These are phyloP conservation scores for Tulasnella sp. DNA, from an alignment of 768 basidiomycete genomes.

Conservation along the genomic window DNA sequence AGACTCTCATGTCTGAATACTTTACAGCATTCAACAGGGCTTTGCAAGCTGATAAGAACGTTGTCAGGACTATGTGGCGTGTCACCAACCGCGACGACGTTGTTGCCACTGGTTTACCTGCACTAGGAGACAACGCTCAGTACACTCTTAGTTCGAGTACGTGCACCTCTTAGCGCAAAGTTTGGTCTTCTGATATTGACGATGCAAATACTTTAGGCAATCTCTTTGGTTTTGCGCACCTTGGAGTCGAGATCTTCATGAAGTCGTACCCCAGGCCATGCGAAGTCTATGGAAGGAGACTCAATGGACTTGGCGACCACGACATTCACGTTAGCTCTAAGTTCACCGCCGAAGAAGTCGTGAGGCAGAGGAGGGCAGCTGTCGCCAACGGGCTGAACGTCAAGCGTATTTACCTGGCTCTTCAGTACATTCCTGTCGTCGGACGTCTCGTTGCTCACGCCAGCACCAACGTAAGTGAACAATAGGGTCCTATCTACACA, in stretches of 20 bases:
- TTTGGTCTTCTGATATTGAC: too few relatives aligned
- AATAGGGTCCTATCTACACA: background rate
- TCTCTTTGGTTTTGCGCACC: slow-evolving; percentile 16
- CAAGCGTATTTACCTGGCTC: background rate
- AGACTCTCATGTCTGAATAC: background rate
- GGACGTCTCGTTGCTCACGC: slow-evolving; percentile 11
- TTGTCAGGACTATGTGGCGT: slow-evolving; percentile 17
- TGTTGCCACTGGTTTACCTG: slow-evolving; percentile 20
- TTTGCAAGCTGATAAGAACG: background rate
- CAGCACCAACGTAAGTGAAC: slow-evolving; percentile 7
- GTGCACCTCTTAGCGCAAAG: too few relatives aligned
- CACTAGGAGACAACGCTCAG: too few relatives aligned
- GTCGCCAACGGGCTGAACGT: background rate
- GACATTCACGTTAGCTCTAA: slow-evolving; percentile 8
- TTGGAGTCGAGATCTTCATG: slow-evolving; percentile 18
- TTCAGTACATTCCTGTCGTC: slow-evolving; percentile 7
- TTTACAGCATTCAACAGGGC: background rate
- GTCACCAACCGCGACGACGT: slow-evolving; percentile 17
- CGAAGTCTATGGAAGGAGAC: background rate
- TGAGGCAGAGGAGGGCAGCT: background rate
- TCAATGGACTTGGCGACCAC: background rate
- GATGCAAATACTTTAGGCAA: slow-evolving; percentile 5
- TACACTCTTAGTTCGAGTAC: too few relatives aligned
- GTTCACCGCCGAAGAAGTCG: slow-evolving; percentile 4
- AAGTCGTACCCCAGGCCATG: background rate